Evolutionary conservation across 2,329 filamentous ascomycete species (phyloP), one percentile per base, ranked within the genome.

Genomic region (Paracamarosporium sp.): DNA sequence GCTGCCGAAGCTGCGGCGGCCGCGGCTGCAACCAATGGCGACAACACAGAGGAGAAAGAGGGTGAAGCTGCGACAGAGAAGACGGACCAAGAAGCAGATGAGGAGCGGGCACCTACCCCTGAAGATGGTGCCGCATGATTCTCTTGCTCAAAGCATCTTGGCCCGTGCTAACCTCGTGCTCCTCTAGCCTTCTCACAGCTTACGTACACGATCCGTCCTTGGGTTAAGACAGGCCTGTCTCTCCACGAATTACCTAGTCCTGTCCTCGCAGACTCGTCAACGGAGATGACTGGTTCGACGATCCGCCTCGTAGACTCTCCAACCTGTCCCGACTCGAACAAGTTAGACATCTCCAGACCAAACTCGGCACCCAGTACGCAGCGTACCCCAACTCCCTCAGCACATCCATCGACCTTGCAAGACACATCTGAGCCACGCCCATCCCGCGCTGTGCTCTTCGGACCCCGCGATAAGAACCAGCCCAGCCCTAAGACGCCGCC

Each of bases 111-210:
- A 22, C 50, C 61, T 47, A 61, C 70, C 58, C 61, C 68, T 67
- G 73, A 75, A 73, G 71, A 69, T 71, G 73, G 65, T 51, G 69
- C 72, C 64, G 66, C 72, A 60, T 76, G 65, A 71, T 59, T 63
- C 52, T 64, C 47, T 58, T 41, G 35, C 55, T 56, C 41, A 61
- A 57, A 48, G 50, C 53, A 12, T 47, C 45, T 51, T 53, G 47
- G 46, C 58, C 56, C 55, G 57, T 68, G 68, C 72, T 74, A 63
- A 75, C 13, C 2, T 70, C 13, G 20, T 43, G 15, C 31, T 50
- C 11, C n/a, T 43, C 15, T 55, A 74, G 70, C 64, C 41, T 38
- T 65, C 33, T 61, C 62, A 7, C 61, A 56, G 13, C 60, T 61
- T 22, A 60, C 46, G 7, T 72, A 66, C 36, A 69, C 65, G 5